These are phyloP conservation scores for Oemleria cerasiformis DNA, from an alignment of 306 rosid species.

Conservation along the genomic window DNA sequence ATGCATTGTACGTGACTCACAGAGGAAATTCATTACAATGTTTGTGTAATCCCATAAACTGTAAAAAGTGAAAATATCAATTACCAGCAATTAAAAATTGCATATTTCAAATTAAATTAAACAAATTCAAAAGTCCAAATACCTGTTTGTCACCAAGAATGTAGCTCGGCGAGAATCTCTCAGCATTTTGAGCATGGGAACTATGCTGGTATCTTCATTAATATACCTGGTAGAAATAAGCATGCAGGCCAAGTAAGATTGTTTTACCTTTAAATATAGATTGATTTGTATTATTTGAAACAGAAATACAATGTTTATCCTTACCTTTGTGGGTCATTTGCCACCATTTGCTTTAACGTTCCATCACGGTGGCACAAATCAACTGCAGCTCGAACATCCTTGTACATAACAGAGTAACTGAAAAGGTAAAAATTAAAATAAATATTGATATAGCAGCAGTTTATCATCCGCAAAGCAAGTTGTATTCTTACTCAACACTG, in stretches of 20 bases:
- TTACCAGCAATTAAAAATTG: not conserved
- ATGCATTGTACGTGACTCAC: conserved; percentile 43
- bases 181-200: conserved; percentile 93
- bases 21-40: conserved; percentile 90
- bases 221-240: conserved; percentile 56
- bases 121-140: conserved; percentile 14
- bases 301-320: conserved; percentile 16
- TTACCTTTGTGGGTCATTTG: conserved; percentile 81
- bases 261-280: not conserved
- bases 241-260: conserved; percentile 14
- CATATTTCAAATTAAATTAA: not conserved
- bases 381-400: conserved; percentile 98
- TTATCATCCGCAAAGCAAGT: conserved; percentile 7
- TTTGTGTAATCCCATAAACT: conserved; percentile 99
- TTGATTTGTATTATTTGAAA: not conserved
- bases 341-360: conserved; percentile 96
- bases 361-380: conserved; percentile 99
- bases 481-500: conserved; percentile 59
- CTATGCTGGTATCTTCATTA: conserved; percentile 68
- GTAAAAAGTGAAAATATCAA: conserved; percentile 25
- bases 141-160: conserved; percentile 98
- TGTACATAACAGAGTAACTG: conserved; percentile 86
- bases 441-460: not conserved
- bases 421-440: conserved; percentile 12
- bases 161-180: conserved; percentile 89